These are phyloP conservation scores for Pichia sp. DNA, from an alignment of 1,139 yeast species.

Conservation along the genomic window DNA sequence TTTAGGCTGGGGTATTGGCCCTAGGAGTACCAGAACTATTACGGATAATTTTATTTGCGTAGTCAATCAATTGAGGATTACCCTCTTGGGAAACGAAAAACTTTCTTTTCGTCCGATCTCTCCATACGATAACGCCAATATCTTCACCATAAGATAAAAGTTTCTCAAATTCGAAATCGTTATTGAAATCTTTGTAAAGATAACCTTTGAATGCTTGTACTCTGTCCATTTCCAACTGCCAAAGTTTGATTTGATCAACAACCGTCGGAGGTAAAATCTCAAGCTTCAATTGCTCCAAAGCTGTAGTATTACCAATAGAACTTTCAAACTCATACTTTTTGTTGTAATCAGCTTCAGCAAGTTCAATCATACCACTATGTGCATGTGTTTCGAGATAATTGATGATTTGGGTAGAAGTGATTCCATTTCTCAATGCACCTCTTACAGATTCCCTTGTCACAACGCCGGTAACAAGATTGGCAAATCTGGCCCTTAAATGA, in stretches of 20 bases:
- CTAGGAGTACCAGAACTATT: constrained; percentile 21
- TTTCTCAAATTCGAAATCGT: constrained; percentile 69
- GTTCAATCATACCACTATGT: constrained; percentile 80
- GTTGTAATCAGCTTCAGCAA: constrained; percentile 63
- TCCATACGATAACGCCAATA: constrained; percentile 86
- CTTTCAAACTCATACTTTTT: constrained; percentile 63
- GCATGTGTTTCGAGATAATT: constrained; percentile 88
- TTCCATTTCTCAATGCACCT: constrained; percentile 79
- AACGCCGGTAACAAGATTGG: constrained; percentile 91
- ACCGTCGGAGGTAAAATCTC: constrained; percentile 91
- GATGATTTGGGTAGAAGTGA: constrained; percentile 91
- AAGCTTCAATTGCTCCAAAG: constrained; percentile 35
- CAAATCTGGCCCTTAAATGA: constrained; percentile 74
- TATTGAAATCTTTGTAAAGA: constrained; percentile 78
- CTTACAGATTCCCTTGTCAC: constrained; percentile 89
- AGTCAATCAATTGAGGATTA: constrained; percentile 81
- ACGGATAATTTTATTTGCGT: constrained; percentile 61
- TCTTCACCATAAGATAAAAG: constrained; percentile 79
- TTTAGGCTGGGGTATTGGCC: constrained; percentile 13
- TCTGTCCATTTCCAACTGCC: constrained; percentile 96
- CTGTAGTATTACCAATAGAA: constrained; percentile 34
- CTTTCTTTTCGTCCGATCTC: constrained; percentile 59
- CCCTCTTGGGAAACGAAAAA: constrained; percentile 85
- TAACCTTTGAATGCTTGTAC: constrained; percentile 86
- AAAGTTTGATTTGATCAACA: constrained; percentile 86